Evolutionary conservation across 1,284 basidiomycete genomes (phyloP).

Genomic region (Entoloma clypeatum): DNA sequence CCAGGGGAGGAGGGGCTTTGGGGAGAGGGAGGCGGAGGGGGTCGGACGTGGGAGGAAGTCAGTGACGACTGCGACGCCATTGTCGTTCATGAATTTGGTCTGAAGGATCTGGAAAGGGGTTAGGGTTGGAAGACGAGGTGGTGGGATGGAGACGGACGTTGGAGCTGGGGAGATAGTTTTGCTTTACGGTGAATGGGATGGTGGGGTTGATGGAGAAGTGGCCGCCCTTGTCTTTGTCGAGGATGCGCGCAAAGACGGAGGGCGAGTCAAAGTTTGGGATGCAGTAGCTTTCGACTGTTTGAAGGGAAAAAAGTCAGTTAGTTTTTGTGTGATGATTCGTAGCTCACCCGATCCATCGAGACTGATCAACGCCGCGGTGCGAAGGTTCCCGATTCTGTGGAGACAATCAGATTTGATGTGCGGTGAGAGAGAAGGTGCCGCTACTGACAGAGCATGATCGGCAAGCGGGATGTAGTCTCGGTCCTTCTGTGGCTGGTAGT

Average conservation of each 20-base stretch:
- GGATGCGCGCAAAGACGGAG: constrained; percentile 82
- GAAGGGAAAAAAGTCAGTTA: constrained; percentile 2
- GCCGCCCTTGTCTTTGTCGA: constrained; percentile 89
- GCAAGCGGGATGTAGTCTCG: constrained; percentile 64
- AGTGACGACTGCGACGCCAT: constrained; percentile 76
- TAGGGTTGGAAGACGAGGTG: background rate
- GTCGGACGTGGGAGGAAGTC: constrained; percentile 77
- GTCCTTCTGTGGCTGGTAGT: constrained; percentile 36
- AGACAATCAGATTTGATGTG: constrained; percentile 5
- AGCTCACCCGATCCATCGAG: constrained; percentile 75
- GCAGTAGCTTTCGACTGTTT: constrained; percentile 87
- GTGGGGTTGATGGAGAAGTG: constrained; percentile 85
- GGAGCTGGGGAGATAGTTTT: constrained; percentile 84
- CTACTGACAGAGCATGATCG: constrained; percentile 65
- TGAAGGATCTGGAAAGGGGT: constrained; percentile 56
- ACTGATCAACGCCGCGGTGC: constrained; percentile 78
- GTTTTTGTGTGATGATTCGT: background rate
- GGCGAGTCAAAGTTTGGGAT: constrained; percentile 93
- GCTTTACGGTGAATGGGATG: constrained; percentile 68
- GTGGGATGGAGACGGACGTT: constrained; percentile 51
- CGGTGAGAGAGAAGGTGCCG: constrained; percentile 4
- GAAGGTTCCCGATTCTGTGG: constrained; percentile 71
- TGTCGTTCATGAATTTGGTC: constrained; percentile 84
- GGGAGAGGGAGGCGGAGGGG: constrained; percentile 27
- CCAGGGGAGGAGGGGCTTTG: constrained; percentile 78